A percentile compares a stretch with the other conserved stretches of the same genome.
Evolutionary conservation across 2,329 filamentous ascomycete species (phyloP).

Genomic region (Domatiomyces catenatus): DNA sequence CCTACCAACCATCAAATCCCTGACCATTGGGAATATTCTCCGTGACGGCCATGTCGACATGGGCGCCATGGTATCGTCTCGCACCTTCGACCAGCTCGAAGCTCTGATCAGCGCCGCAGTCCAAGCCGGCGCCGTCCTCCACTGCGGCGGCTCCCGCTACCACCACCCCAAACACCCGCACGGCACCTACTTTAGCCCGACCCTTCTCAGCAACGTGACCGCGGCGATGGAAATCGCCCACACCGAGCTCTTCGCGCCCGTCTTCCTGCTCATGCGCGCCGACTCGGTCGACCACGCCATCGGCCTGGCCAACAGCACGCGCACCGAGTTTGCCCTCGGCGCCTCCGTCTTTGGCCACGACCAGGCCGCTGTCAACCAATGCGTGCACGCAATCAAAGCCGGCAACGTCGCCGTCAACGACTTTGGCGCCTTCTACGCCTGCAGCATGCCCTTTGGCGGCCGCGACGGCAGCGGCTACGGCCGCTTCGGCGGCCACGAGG

Average conservation of each 20-base stretch:
- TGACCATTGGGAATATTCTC: constrained; percentile 61
- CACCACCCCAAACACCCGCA: constrained; percentile 55
- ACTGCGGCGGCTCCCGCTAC: constrained; percentile 62
- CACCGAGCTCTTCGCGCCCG: constrained; percentile 81
- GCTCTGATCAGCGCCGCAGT: constrained; percentile 63
- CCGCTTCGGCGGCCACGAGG: constrained; percentile 81
- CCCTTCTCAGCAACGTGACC: constrained; percentile 78
- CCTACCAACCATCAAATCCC: constrained; percentile 53
- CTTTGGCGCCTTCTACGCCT: constrained; percentile 84
- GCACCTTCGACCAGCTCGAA: constrained; percentile 62
- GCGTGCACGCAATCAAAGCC: constrained; percentile 55
- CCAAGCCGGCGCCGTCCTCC: constrained; percentile 57
- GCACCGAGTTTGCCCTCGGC: constrained; percentile 70
- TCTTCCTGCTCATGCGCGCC: constrained; percentile 74
- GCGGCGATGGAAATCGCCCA: constrained; percentile 73
- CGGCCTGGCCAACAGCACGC: constrained; percentile 64
- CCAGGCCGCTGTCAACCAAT: constrained; percentile 43
- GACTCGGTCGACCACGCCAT: constrained; percentile 52
- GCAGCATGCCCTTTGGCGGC: constrained; percentile 87
- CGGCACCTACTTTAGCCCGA: constrained; percentile 87
- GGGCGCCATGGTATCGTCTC: constrained; percentile 75
- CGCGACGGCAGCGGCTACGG: constrained; percentile 72
- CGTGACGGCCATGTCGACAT: constrained; percentile 48
- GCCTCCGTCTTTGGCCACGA: constrained; percentile 71
- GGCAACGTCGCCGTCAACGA: constrained; percentile 95